Conservation (phyloP, 73 alveolate genomes). For the Paramecium sexaurelia region DNA sequence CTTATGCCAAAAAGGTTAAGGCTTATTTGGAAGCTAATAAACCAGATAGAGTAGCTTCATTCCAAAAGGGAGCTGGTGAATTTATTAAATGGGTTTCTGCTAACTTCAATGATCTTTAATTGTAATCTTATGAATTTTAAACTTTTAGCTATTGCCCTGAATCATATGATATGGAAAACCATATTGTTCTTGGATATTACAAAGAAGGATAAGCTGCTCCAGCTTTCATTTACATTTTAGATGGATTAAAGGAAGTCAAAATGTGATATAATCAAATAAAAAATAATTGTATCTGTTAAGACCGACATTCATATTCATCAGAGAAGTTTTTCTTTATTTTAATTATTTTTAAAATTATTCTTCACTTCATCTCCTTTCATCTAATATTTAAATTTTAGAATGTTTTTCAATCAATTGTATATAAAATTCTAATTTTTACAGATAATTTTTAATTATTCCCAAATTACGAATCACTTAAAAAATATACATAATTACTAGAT, state of each 20-base stretch:
- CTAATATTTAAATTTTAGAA: too few species aligned
- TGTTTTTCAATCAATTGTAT: too few species aligned
- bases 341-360: background rate
- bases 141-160: conserved; percentile 81
- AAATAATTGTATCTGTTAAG: background rate
- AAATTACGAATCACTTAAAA: too few species aligned
- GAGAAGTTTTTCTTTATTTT: background rate
- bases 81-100: conserved; percentile 85
- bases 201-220: conserved; percentile 88
- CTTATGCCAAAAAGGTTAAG: conserved; percentile 83
- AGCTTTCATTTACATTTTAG: conserved; percentile 87
- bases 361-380: background rate
- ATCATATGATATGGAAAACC: conserved; percentile 84
- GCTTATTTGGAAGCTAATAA: conserved; percentile 79
- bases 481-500: too few species aligned
- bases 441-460: too few species aligned
- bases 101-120: conserved; percentile 88
- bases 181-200: conserved; percentile 83
- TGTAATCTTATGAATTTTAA: background rate
- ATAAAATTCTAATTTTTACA: too few species aligned
- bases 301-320: background rate
- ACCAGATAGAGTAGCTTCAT: conserved; percentile 86
- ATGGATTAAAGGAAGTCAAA: conserved; percentile 88
- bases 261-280: conserved; percentile 69
- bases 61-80: conserved; percentile 91